Base-by-base conservation (phyloP, 2,329 filamentous ascomycete genomes). In the Aspergillus carbonarius region DNA sequence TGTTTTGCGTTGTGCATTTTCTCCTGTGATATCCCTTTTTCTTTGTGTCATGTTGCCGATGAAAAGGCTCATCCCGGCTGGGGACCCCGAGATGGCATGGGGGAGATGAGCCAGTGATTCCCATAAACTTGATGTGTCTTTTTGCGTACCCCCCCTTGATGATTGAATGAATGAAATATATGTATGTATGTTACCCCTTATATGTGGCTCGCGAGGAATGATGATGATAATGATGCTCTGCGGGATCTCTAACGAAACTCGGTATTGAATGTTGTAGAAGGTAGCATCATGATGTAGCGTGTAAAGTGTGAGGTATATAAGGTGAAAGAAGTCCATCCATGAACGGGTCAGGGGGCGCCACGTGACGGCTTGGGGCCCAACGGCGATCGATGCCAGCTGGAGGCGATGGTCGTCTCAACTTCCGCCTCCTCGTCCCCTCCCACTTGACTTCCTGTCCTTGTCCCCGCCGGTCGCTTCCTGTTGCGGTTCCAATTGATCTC, bases 261-360 rank as follows among this genome's bases (percentile, higher is more conserved):
- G 23, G 5, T 23, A 23, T 23, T 23, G 23, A 23, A 23, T 10
- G 30, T 32, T 32, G 30, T 32, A 10, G 4, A n/a, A n/a, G n/a
- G n/a, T n/a, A n/a, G n/a, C n/a, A n/a, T n/a, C n/a, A n/a, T n/a
- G n/a, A n/a, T n/a, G n/a, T n/a, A 32, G 8, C 10, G 9, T 32
- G 23, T 23, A 23, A 5, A 23, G 23, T 23, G 23, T 23, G 5
- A 3, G 23, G 23, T 23, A 23, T n/a, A 23, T 23, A 23, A 23
- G n/a, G n/a, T n/a, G n/a, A n/a, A n/a, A n/a, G n/a, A n/a, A n/a
- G n/a, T n/a, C 13, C 7, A 20, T 30, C 12, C 17, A 57, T 49
- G 25, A 23, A 46, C 39, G 47, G 57, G 53, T 72, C 68, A 71
- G 68, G 70, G 70, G 70, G 37, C 62, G 53, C 61, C 70, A 72